Conservation (phyloP, 2,329 filamentous ascomycete species). For the Colletotrichum higginsianum region DNA sequence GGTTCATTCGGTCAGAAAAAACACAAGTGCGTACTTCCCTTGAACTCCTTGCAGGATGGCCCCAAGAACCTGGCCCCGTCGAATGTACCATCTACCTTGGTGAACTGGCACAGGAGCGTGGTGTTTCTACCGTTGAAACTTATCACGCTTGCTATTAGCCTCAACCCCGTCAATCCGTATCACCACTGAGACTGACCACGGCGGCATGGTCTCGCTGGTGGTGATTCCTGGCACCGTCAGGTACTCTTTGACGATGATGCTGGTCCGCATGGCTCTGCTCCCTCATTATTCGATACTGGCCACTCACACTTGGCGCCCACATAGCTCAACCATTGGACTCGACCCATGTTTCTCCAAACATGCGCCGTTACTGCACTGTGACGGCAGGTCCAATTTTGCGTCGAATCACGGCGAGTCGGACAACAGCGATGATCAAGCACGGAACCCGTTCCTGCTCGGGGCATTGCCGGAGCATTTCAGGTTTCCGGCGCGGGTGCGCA, state of each 20-base stretch:
- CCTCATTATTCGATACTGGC: not conserved
- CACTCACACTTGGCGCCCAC: not conserved
- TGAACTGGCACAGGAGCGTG: not conserved
- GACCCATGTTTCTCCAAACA: constrained; percentile 12
- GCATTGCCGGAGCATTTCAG: constrained; percentile 29
- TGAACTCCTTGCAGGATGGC: not conserved
- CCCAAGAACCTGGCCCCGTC: not conserved
- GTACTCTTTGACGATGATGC: not conserved
- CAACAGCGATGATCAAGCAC: constrained; percentile 20
- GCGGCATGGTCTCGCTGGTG: not conserved
- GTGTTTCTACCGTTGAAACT: constrained; percentile 33
- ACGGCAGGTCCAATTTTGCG: constrained; percentile 9
- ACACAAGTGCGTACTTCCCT: not conserved
- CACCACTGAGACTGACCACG: constrained; percentile 20
- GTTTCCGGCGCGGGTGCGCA: constrained; percentile 14
- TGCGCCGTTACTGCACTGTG: constrained; percentile 6
- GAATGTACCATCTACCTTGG: constrained; percentile 2
- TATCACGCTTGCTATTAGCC: constrained; percentile 25
- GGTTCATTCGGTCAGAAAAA: constrained; percentile 17
- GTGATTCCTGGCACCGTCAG: not conserved
- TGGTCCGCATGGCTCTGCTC: not conserved
- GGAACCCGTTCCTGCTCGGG: constrained; percentile 13
- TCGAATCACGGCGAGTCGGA: constrained; percentile 29
- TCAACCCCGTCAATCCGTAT: constrained; percentile 22
- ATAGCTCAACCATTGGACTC: not conserved